phyloP scores from a whole-genome alignment of 192 early-diverging fungal species.

The Fimicolochytrium jonesii region DNA sequence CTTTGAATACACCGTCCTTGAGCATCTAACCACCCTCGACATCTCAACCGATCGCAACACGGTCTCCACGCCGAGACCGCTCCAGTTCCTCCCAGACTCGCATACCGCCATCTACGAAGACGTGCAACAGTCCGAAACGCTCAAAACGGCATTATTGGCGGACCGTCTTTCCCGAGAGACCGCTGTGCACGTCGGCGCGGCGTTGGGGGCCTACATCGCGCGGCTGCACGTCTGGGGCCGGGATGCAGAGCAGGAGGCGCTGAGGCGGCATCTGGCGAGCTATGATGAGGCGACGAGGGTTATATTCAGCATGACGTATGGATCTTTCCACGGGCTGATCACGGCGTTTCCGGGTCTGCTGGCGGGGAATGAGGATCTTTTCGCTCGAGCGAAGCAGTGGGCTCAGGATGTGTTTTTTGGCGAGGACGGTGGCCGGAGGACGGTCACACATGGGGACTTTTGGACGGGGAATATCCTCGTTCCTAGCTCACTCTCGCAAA shows the following conservation, averaged over 20 bases:
- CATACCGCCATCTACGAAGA: background rate
- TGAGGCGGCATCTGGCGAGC: background rate
- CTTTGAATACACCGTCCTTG: background rate
- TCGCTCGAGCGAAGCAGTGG: background rate
- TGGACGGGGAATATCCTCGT: slow-evolving; percentile 4
- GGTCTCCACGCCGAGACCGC: background rate
- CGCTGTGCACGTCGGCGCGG: background rate
- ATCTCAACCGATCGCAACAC: background rate
- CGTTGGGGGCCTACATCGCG: background rate
- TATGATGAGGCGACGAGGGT: background rate
- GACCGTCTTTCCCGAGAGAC: background rate
- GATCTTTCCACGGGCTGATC: background rate
- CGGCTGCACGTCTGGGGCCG: background rate
- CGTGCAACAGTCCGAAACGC: background rate
- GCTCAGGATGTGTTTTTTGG: background rate
- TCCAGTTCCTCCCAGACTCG: background rate
- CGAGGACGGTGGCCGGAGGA: background rate
- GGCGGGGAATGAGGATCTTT: background rate
- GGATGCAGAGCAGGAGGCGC: background rate
- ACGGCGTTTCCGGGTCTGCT: background rate
- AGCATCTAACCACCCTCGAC: background rate
- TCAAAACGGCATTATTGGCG: background rate
- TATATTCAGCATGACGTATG: background rate
- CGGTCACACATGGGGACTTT: slow-evolving; percentile 1
- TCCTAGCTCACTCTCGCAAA: background rate